Evolutionary conservation across 768 basidiomycete species (phyloP).

Genomic region (Plicaturopsis crispa): DNA sequence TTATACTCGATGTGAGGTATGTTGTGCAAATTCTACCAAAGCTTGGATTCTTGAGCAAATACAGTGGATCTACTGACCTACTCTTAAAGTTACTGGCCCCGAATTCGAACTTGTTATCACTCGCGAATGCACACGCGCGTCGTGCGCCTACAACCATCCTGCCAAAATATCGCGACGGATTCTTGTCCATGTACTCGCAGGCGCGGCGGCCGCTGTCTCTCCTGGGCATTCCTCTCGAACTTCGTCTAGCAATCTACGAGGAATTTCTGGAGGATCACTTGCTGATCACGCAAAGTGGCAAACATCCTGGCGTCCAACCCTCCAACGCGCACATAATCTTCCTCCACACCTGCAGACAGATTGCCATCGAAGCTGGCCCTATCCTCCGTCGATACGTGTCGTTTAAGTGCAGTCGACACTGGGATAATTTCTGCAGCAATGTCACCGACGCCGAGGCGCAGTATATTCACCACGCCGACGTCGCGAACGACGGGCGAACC

Average conservation of each 20-base stretch:
- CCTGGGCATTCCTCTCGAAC: constrained; percentile 22
- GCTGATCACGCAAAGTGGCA: too few relatives aligned
- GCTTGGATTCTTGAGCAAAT: too few relatives aligned
- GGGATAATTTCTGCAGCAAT: constrained; percentile 16
- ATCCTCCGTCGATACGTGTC: constrained; percentile 25
- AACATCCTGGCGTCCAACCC: constrained; percentile 20
- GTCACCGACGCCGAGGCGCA: constrained; percentile 13
- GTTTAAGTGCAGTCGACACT: constrained; percentile 29
- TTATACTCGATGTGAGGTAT: too few relatives aligned
- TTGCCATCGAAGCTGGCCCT: constrained; percentile 22
- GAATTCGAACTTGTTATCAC: too few relatives aligned
- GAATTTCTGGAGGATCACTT: constrained; percentile 18
- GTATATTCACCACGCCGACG: constrained; percentile 25
- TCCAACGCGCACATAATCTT: constrained; percentile 25
- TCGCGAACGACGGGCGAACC: constrained; percentile 31
- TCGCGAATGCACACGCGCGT: too few relatives aligned
- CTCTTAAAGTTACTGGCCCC: too few relatives aligned
- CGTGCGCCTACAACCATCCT: too few relatives aligned
- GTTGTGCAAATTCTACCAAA: too few relatives aligned
- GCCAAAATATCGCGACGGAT: too few relatives aligned
- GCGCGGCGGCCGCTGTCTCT: constrained; percentile 5
- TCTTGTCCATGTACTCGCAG: too few relatives aligned
- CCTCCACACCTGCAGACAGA: constrained; percentile 21
- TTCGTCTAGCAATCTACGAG: constrained; percentile 27
- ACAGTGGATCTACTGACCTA: too few relatives aligned